Percentiles rank a stretch among this genome's conserved stretches.
These are phyloP conservation scores for Trametes pubescens DNA, from an alignment of 1,284 basidiomycete genomes.

Conservation along the genomic window DNA sequence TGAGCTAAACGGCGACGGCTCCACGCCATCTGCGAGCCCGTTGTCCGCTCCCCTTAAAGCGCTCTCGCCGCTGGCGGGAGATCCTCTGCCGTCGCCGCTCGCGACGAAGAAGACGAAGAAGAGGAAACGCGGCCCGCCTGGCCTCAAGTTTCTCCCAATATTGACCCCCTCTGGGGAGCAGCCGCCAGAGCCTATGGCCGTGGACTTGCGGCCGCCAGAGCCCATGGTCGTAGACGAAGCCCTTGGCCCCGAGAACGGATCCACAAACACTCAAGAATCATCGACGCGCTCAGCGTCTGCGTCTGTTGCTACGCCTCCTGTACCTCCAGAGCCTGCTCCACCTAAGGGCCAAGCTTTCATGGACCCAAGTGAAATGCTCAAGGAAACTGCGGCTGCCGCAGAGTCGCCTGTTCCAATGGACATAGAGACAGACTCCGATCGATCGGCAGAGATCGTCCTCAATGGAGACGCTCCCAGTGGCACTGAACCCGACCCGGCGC, in stretches of 20 bases:
- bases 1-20: background rate
- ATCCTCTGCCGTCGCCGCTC: slow-evolving; percentile 24
- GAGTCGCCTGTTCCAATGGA: background rate
- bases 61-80: background rate
- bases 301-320: background rate
- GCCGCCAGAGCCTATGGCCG: background rate
- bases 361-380: background rate
- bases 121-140: slow-evolving; percentile 23
- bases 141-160: slow-evolving; percentile 22
- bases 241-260: background rate
- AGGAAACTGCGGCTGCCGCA: background rate
- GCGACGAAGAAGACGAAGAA: slow-evolving; percentile 17
- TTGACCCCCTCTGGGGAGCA: background rate
- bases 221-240: background rate
- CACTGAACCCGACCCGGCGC: background rate
- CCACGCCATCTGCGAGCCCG: background rate
- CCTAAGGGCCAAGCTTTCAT: background rate
- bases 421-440: background rate
- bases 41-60: background rate
- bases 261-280: background rate
- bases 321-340: background rate
- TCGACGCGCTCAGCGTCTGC: background rate
- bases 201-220: background rate
- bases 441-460: background rate
- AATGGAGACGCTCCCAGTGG: background rate